These are phyloP conservation scores for Lachnellula arida DNA, from an alignment of 2,329 filamentous ascomycete genomes.

Conservation along the genomic window DNA sequence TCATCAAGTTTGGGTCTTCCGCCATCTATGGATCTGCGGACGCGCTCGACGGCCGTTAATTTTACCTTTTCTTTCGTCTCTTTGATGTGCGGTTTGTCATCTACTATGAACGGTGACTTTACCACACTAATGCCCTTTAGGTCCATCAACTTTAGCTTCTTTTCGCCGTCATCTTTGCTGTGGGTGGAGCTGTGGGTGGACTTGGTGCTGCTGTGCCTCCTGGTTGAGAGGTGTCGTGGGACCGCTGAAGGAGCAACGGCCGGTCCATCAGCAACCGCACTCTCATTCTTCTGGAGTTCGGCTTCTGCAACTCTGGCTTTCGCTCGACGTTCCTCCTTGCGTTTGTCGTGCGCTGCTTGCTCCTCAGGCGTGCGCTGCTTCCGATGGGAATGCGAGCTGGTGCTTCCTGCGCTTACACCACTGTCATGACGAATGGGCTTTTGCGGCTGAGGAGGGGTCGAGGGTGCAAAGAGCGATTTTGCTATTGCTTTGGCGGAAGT, in stretches of 20 bases:
- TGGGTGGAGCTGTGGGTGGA: slow-evolving; percentile 3
- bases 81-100: slow-evolving; percentile 22
- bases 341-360: slow-evolving; percentile 28
- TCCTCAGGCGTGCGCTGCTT: slow-evolving; percentile 28
- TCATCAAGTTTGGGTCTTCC: slow-evolving; percentile 5
- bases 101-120: slow-evolving; percentile 22
- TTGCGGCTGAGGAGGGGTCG: slow-evolving; percentile 10
- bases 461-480: neutral
- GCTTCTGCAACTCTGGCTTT: slow-evolving; percentile 15
- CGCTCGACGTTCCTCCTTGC: slow-evolving; percentile 25
- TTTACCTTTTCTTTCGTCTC: slow-evolving; percentile 15
- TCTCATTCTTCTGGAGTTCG: slow-evolving; percentile 11
- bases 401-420: slow-evolving; percentile 25
- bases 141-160: slow-evolving; percentile 18
- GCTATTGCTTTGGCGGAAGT: slow-evolving; percentile 9
- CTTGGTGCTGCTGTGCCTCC: slow-evolving; percentile 16
- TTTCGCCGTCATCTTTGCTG: slow-evolving; percentile 14
- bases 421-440: slow-evolving; percentile 27
- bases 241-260: slow-evolving; percentile 9
- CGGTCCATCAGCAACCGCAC: slow-evolving; percentile 10
- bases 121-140: slow-evolving; percentile 26
- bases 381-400: slow-evolving; percentile 14
- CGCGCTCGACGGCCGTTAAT: slow-evolving; percentile 16
- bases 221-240: slow-evolving; percentile 14
- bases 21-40: slow-evolving; percentile 20